A percentile compares a stretch with the other conserved stretches of the same genome.
These are phyloP conservation scores for Cardamine chenopodiifolia DNA, from an alignment of 345 rosid genomes.

Conservation along the genomic window DNA sequence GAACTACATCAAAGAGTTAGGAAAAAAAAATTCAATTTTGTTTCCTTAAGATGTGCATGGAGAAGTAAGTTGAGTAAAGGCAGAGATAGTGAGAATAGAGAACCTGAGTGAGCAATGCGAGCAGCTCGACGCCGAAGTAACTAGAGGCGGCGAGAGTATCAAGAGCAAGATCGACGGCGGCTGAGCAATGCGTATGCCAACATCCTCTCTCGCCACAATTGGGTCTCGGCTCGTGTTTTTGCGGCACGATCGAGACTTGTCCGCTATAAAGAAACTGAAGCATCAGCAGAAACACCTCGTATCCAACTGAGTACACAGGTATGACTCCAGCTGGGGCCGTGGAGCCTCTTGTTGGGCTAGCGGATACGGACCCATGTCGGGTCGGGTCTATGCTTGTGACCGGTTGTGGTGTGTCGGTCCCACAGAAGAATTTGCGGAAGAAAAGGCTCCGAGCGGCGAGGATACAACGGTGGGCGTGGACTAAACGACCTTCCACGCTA, in stretches of 20 bases:
- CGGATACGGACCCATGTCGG: conserved; percentile 42
- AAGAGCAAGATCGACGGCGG: conserved; percentile 99
- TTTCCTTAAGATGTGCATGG: conserved; percentile 11
- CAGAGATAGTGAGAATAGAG: conserved; percentile 28
- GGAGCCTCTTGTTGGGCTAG: conserved; percentile 40
- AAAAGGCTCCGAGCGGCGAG: conserved; percentile 91
- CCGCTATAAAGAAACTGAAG: conserved; percentile 97
- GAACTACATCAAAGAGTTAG: background rate
- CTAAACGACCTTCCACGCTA: conserved; percentile 95
- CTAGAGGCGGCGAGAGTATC: conserved; percentile 98
- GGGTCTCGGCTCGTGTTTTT: conserved; percentile 93
- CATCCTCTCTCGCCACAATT: conserved; percentile 96
- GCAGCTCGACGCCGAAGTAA: conserved; percentile 97
- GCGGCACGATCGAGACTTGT: conserved; percentile 94
- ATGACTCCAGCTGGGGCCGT: conserved; percentile 52
- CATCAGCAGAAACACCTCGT: conserved; percentile 88
- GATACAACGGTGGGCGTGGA: conserved; percentile 97
- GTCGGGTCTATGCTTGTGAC: conserved; percentile 55
- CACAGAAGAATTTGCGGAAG: conserved; percentile 93
- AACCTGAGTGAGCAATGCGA: conserved; percentile 98
- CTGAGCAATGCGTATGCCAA: conserved; percentile 99
- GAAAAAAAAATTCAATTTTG: background rate
- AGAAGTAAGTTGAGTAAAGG: conserved; percentile 1
- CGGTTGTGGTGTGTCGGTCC: conserved; percentile 67
- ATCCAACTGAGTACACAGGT: conserved; percentile 95